Conservation (phyloP, 352 stramenopile species). For the Blastocystis sp. region DNA sequence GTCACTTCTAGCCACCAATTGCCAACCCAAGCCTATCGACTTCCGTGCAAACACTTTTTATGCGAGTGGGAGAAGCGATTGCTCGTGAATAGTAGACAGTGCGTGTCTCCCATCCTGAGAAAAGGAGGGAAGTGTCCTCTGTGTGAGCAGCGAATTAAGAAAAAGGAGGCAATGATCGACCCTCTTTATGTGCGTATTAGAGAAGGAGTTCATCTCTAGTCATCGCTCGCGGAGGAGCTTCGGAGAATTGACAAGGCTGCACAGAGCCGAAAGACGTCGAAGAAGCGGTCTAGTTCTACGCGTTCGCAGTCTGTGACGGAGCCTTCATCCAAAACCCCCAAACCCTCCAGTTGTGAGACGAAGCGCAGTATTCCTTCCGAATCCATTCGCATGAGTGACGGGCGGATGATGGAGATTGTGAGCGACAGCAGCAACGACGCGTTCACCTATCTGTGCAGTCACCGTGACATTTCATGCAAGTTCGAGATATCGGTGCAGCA, state of each 20-base stretch:
- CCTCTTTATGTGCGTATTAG: neutral
- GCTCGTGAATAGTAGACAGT: neutral
- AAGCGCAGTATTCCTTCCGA: neutral
- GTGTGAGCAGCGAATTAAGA: neutral
- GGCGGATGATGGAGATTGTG: slow-evolving; percentile 20
- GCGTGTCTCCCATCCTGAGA: neutral
- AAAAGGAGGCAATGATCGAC: neutral
- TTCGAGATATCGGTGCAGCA: too few species aligned
- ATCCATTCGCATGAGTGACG: neutral
- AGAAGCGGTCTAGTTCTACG: too few species aligned
- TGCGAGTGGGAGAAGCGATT: neutral
- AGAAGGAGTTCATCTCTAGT: neutral
- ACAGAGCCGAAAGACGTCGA: too few species aligned
- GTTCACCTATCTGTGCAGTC: slow-evolving; percentile 30
- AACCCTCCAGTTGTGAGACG: too few species aligned
- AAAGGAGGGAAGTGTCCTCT: neutral
- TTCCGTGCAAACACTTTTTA: slow-evolving; percentile 15
- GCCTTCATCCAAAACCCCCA: too few species aligned
- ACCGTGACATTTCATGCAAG: too few species aligned
- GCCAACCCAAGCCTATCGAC: neutral
- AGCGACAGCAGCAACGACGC: slow-evolving; percentile 44
- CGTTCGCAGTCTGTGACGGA: too few species aligned
- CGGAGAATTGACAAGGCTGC: neutral
- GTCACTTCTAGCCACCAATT: neutral
- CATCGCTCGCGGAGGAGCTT: neutral